A percentile compares a stretch with the other conserved stretches of the same genome.
phyloP scores from a whole-genome alignment of 2,329 filamentous ascomycete genomes.

The Arthrinium puccinioides region DNA sequence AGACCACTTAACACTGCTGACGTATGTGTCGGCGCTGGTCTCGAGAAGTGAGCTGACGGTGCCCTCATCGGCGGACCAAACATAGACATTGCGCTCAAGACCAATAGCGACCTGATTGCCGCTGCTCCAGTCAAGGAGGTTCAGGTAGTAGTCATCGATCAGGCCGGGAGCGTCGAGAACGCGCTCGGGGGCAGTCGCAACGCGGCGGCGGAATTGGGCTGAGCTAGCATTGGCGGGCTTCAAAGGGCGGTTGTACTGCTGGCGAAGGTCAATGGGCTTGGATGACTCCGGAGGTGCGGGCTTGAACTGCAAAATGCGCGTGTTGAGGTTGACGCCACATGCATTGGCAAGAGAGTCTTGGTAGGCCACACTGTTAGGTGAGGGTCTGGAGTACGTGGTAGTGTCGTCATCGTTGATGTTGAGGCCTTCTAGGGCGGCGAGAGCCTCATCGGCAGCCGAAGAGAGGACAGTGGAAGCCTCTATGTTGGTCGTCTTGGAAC shows the following conservation, averaged over 20 bases:
- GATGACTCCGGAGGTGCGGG: constrained; percentile 95
- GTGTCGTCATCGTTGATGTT: constrained; percentile 66
- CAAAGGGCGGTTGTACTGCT: constrained; percentile 95
- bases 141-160: constrained; percentile 98
- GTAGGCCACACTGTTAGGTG: constrained; percentile 83
- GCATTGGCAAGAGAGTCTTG: constrained; percentile 85
- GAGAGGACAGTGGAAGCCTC: constrained; percentile 74
- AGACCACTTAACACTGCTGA: constrained; percentile 98
- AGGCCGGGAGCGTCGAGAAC: constrained; percentile 94
- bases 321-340: constrained; percentile 88
- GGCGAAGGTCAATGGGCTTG: constrained; percentile 93
- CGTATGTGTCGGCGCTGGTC: constrained; percentile 82
- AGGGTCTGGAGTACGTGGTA: constrained; percentile 65
- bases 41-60: constrained; percentile 84
- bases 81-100: constrained; percentile 92
- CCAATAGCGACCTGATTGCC: constrained; percentile 97
- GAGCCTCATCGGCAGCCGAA: constrained; percentile 71
- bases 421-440: constrained; percentile 72
- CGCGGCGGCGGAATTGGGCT: constrained; percentile 83
- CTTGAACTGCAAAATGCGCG: constrained; percentile 96
- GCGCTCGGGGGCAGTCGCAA: constrained; percentile 90
- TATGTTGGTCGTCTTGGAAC: constrained; percentile 61
- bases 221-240: constrained; percentile 67
- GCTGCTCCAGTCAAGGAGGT: constrained; percentile 96
- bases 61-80: constrained; percentile 95